These are phyloP conservation scores for Aspergillus floridensis DNA, from an alignment of 2,329 filamentous ascomycete genomes.

Conservation along the genomic window DNA sequence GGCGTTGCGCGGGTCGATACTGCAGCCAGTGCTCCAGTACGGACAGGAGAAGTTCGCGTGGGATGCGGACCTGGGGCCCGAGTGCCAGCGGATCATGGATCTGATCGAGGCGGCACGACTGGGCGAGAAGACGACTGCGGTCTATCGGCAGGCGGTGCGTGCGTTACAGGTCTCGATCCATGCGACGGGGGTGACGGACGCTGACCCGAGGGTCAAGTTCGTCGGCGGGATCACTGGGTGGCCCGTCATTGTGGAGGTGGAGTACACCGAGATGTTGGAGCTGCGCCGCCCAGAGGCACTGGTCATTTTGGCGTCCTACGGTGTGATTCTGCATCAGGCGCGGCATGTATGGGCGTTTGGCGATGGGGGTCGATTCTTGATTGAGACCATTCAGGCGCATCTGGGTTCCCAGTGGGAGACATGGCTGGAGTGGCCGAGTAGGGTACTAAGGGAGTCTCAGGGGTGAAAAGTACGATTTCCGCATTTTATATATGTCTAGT, in stretches of 20 bases:
- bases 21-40: constrained; percentile 11
- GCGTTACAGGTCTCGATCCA: constrained; percentile 12
- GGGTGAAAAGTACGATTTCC: neutral
- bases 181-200: neutral
- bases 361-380: constrained; percentile 29
- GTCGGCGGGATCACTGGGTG: constrained; percentile 18
- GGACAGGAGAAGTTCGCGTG: neutral
- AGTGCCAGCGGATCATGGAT: constrained; percentile 8
- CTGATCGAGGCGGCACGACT: constrained; percentile 10
- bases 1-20: constrained; percentile 13
- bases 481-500: neutral
- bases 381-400: constrained; percentile 22
- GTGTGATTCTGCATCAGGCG: constrained; percentile 35
- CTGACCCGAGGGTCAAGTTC: neutral
- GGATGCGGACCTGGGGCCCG: neutral
- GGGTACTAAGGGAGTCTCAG: neutral
- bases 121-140: constrained; percentile 5
- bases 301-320: constrained; percentile 40
- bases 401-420: constrained; percentile 27
- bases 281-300: constrained; percentile 38
- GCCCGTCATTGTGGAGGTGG: constrained; percentile 27
- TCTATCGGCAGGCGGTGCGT: constrained; percentile 10
- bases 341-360: constrained; percentile 36
- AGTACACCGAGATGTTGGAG: constrained; percentile 31
- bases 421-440: constrained; percentile 29